phyloP scores from a whole-genome alignment of 1,284 basidiomycete species.

The Apiotrichum siamense region DNA sequence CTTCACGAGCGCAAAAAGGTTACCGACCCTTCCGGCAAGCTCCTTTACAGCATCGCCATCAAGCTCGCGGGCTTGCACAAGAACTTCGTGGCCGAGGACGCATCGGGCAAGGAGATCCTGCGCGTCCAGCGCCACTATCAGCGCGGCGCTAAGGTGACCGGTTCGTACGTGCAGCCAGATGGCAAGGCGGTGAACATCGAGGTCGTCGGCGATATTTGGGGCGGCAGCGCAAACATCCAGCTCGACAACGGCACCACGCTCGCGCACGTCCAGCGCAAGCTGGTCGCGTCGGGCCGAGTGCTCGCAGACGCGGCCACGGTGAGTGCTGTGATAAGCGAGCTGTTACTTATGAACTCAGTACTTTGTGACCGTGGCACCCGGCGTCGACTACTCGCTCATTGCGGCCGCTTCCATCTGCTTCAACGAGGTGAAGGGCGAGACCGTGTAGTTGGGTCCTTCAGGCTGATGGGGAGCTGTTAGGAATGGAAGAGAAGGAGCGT shows the following conservation, averaged over 20 bases:
- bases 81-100: conserved; percentile 31
- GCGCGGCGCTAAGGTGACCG: conserved; percentile 38
- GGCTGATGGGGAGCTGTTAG: too few species aligned
- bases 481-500: too few species aligned
- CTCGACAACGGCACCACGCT: conserved; percentile 30
- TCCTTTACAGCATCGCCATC: conserved; percentile 35
- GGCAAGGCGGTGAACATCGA: conserved; percentile 22
- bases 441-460: too few species aligned
- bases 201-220: conserved; percentile 39
- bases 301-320: conserved; percentile 40
- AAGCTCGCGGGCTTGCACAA: conserved; percentile 34
- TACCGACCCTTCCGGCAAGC: conserved; percentile 30
- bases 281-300: conserved; percentile 32
- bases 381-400: conserved; percentile 48
- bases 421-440: conserved; percentile 44
- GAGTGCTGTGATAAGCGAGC: conserved; percentile 6
- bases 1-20: conserved; percentile 45
- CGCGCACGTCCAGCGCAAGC: conserved; percentile 38
- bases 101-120: conserved; percentile 33
- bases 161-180: conserved; percentile 32
- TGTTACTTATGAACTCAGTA: conserved; percentile 24
- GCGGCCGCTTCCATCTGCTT: conserved; percentile 48
- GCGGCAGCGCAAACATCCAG: conserved; percentile 32
- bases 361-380: conserved; percentile 45
- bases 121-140: conserved; percentile 29